phyloP scores from a whole-genome alignment of 2,329 filamentous ascomycete genomes.

The Cladophialophora psammophila region DNA sequence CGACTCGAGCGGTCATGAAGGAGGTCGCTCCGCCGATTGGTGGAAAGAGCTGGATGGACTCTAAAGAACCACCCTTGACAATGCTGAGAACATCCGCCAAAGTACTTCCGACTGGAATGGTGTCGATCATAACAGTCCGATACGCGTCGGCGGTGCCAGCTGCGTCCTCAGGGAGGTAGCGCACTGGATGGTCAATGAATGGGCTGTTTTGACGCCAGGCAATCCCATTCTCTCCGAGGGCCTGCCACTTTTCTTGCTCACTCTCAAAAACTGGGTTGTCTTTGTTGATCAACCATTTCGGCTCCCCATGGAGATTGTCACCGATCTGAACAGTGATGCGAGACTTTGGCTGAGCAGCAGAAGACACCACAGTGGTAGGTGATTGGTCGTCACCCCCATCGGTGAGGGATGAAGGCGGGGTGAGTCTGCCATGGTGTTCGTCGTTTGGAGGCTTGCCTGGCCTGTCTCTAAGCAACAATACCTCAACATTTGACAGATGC shows the following conservation, averaged over 20 bases:
- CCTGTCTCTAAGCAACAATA: background rate
- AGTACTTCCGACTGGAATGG: constrained; percentile 35
- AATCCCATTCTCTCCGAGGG: background rate
- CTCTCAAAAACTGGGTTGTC: constrained; percentile 35
- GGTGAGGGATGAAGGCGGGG: constrained; percentile 17
- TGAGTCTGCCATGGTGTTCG: constrained; percentile 5
- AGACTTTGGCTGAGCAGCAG: background rate
- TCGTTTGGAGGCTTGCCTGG: background rate
- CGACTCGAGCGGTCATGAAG: constrained; percentile 39
- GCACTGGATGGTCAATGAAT: constrained; percentile 35
- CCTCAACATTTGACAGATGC: constrained; percentile 5
- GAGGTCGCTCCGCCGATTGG: constrained; percentile 34
- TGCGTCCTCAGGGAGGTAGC: constrained; percentile 36
- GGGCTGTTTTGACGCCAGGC: constrained; percentile 17
- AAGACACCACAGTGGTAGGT: background rate
- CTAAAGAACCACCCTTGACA: constrained; percentile 35
- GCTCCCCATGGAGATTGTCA: constrained; percentile 23
- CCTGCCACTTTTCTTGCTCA: constrained; percentile 25
- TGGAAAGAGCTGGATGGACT: constrained; percentile 37
- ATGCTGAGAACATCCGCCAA: constrained; percentile 33
- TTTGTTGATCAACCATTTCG: constrained; percentile 30
- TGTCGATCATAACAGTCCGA: constrained; percentile 41
- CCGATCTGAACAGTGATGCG: constrained; percentile 21
- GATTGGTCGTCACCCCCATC: constrained; percentile 1
- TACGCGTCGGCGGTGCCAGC: constrained; percentile 31